A percentile compares a stretch with the other conserved stretches of the same genome.
These are phyloP conservation scores for Mycena capillaripes DNA, from an alignment of 768 basidiomycete species.

Conservation along the genomic window DNA sequence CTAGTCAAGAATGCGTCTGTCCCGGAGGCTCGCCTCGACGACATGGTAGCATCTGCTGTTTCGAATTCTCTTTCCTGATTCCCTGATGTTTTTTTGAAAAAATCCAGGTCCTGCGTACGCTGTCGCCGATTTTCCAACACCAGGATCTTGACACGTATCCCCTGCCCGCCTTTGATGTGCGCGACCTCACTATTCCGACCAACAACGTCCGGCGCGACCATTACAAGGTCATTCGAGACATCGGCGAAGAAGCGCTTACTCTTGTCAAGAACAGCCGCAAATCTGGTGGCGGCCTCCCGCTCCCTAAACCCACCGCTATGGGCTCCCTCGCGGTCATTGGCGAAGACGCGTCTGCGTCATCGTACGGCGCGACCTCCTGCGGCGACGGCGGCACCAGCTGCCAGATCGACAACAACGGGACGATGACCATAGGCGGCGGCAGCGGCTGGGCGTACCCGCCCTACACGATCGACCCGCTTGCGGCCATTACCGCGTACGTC, in stretches of 20 bases:
- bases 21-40: slow-evolving; percentile 20
- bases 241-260: slow-evolving; percentile 23
- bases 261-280: slow-evolving; percentile 28
- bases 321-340: slow-evolving; percentile 24
- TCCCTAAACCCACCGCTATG: slow-evolving; percentile 8
- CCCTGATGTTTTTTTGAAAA: too few relatives aligned
- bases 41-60: slow-evolving; percentile 10
- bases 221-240: slow-evolving; percentile 20
- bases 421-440: slow-evolving; percentile 22
- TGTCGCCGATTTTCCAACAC: slow-evolving; percentile 25
- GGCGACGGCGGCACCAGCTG: slow-evolving; percentile 10
- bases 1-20: slow-evolving; percentile 20
- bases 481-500: slow-evolving; percentile 23
- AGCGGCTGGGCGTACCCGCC: slow-evolving; percentile 28
- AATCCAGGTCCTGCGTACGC: slow-evolving; percentile 9
- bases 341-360: slow-evolving; percentile 19
- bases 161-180: slow-evolving; percentile 19
- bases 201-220: slow-evolving; percentile 29
- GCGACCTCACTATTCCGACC: slow-evolving; percentile 21
- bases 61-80: background rate
- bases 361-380: slow-evolving; percentile 26
- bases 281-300: slow-evolving; percentile 14
- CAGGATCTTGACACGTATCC: slow-evolving; percentile 25
- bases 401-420: slow-evolving; percentile 24
- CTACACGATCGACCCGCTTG: slow-evolving; percentile 28